Base-by-base conservation (phyloP, 2,329 filamentous ascomycete species). In the Berkeleyomyces basicola region DNA sequence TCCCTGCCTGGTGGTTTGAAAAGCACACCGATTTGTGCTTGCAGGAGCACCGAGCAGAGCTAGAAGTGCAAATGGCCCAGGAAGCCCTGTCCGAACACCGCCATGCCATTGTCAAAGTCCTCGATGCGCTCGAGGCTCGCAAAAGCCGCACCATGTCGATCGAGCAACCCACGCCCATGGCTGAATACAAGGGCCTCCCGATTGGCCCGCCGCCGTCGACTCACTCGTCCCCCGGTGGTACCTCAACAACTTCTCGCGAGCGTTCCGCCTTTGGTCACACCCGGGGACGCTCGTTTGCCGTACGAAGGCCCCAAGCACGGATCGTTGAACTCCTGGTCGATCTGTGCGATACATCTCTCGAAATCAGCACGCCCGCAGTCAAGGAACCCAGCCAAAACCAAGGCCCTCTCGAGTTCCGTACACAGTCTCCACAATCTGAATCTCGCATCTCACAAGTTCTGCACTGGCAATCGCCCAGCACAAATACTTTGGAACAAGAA, bases 1-100 rank as follows among this genome's bases (percentile, higher is more conserved):
- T 99, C 65, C 90, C 90, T 3, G 90, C 92, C 0, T 99, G 93
- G 93, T 99, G 93, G 95, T 99, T 99, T 68, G 93, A 99, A 74
- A 99, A 97, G 73, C 93, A 99, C 72, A 96, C 92, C 1, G 95
- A 99, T 69, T 77, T 97, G 23, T 99, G 93, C 70, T 78, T 96
- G 62, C 91, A 97, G 71, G 93, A 99, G 71, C 93, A 99, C 71
- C 86, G 88, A 60, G 92, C 93, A 0, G 93, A 99, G 72, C 95
- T 96, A 88, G 92, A 97, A 68, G 90, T 99, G 3, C 92, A 99
- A 71, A 86, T 97, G 78, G 84, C 91, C 4, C 93, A 99, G 70
- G 93, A 99, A 70, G 90, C 83, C 66, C 77, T 99, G 58, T 87
- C 86, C 5, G 93, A 99, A 70, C 93, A 99, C 73, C 86, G 93